These are phyloP conservation scores for Sporothrix pallida DNA, from an alignment of 2,329 filamentous ascomycete genomes.

Conservation along the genomic window DNA sequence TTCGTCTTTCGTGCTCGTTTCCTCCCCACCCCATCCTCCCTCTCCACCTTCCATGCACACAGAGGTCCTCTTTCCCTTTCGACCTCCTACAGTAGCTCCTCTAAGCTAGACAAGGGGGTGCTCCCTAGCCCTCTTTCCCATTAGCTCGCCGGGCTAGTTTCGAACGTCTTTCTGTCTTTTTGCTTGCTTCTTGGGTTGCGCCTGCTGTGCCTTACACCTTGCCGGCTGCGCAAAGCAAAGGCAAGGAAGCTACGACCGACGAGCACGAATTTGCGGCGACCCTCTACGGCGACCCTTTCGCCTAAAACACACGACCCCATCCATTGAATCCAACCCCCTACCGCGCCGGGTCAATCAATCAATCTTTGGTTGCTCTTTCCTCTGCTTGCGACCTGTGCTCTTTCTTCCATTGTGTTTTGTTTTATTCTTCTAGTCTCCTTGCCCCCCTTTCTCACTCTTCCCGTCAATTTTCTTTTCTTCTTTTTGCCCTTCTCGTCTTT, in stretches of 20 bases:
- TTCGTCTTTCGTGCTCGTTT: constrained; percentile 1
- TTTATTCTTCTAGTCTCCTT: neutral
- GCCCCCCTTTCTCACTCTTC: neutral
- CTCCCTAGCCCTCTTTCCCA: neutral
- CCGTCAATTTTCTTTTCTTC: constrained; percentile 7
- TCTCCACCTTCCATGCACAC: constrained; percentile 6
- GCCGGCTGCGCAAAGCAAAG: constrained; percentile 13
- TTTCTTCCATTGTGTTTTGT: neutral
- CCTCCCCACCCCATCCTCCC: neutral
- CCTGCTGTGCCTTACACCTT: neutral
- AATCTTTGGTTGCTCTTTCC: constrained; percentile 11
- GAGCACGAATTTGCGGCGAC: neutral
- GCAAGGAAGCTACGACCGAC: neutral
- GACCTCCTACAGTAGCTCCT: constrained; percentile 23
- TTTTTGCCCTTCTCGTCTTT: neutral
- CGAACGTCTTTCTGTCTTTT: constrained; percentile 2
- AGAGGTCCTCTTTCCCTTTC: neutral
- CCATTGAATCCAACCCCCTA: constrained; percentile 15
- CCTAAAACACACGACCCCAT: constrained; percentile 24
- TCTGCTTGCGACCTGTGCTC: neutral
- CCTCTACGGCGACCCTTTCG: neutral
- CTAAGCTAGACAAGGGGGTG: constrained; percentile 28
- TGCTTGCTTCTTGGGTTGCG: neutral
- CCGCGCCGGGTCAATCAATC: constrained; percentile 11
- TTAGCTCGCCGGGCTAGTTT: constrained; percentile 18